A percentile compares a stretch with the other conserved stretches of the same genome.
phyloP scores from a whole-genome alignment of 495 filamentous ascomycete species.

The Aspergillus egyptiacus region DNA sequence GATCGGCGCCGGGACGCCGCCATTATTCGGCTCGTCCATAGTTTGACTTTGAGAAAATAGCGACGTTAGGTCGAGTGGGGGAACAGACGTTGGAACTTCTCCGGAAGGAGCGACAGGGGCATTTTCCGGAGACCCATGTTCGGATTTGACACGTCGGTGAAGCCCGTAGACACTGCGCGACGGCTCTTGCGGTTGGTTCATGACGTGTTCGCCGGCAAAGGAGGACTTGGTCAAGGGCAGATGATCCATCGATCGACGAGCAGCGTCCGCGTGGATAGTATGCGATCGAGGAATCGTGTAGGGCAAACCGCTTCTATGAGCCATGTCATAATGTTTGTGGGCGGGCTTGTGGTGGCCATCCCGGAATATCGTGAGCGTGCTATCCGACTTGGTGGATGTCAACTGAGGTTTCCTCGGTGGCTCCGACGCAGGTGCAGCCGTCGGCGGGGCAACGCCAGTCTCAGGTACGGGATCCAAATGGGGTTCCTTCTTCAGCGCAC shows the following conservation, averaged over 20 bases:
- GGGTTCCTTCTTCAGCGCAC: slow-evolving; percentile 85
- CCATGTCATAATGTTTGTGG: slow-evolving; percentile 80
- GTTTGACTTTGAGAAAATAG: slow-evolving; percentile 46
- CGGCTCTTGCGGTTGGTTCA: slow-evolving; percentile 28
- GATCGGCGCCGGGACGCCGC: slow-evolving; percentile 17
- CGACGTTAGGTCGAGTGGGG: slow-evolving; percentile 58
- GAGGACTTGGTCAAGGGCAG: slow-evolving; percentile 47
- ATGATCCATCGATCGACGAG: slow-evolving; percentile 66
- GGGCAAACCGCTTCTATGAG: slow-evolving; percentile 74
- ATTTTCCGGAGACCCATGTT: slow-evolving; percentile 64
- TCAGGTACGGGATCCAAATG: slow-evolving; percentile 67
- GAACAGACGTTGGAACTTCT: slow-evolving; percentile 57
- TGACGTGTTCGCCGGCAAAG: slow-evolving; percentile 33
- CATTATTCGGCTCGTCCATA: slow-evolving; percentile 32
- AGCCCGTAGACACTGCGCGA: slow-evolving; percentile 40
- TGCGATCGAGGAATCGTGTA: slow-evolving; percentile 74
- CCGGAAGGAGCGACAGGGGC: slow-evolving; percentile 47
- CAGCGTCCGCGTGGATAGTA: slow-evolving; percentile 58
- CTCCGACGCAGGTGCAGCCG: slow-evolving; percentile 44
- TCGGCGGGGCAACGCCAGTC: slow-evolving; percentile 44
- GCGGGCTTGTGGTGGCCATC: slow-evolving; percentile 93
- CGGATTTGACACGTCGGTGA: slow-evolving; percentile 58
- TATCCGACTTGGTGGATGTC: slow-evolving; percentile 78
- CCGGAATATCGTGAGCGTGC: slow-evolving; percentile 73
- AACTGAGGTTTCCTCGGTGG: slow-evolving; percentile 60